A percentile compares a stretch with the other conserved stretches of the same genome.
phyloP scores from a whole-genome alignment of 2,329 filamentous ascomycete species.

The Sarocladium strictum region DNA sequence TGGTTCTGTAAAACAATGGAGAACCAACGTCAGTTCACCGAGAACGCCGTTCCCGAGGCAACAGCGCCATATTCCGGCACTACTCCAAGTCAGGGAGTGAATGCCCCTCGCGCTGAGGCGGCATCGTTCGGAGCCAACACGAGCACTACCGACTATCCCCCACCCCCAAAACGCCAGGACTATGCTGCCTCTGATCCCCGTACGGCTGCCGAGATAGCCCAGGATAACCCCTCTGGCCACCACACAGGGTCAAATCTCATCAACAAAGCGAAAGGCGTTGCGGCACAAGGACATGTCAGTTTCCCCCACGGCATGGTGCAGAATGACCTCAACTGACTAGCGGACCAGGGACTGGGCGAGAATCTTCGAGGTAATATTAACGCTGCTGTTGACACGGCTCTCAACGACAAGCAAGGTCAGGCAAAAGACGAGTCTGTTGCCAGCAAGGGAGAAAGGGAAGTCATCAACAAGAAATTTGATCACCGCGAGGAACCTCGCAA shows the following conservation, averaged over 20 bases:
- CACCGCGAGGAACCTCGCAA: background rate
- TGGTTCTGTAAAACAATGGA: background rate
- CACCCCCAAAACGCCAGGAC: background rate
- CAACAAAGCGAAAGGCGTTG: constrained; percentile 3
- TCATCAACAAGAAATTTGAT: constrained; percentile 4
- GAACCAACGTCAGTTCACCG: background rate
- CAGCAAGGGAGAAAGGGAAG: background rate
- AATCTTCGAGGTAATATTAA: constrained; percentile 1
- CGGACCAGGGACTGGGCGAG: constrained; percentile 1
- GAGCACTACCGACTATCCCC: background rate
- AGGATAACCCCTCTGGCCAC: background rate
- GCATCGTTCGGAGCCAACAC: background rate
- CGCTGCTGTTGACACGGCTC: background rate
- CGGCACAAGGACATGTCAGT: background rate
- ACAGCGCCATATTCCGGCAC: background rate
- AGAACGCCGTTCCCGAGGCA: background rate
- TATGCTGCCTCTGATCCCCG: background rate
- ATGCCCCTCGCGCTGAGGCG: background rate
- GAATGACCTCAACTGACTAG: background rate
- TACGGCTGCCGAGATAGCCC: background rate
- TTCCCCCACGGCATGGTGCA: background rate
- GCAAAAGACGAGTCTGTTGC: background rate
- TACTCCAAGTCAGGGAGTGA: background rate
- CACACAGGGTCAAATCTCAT: background rate
- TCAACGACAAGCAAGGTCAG: constrained; percentile 1